Conservation (phyloP, 345 rosid genomes). For the Erucastrum elatum region DNA sequence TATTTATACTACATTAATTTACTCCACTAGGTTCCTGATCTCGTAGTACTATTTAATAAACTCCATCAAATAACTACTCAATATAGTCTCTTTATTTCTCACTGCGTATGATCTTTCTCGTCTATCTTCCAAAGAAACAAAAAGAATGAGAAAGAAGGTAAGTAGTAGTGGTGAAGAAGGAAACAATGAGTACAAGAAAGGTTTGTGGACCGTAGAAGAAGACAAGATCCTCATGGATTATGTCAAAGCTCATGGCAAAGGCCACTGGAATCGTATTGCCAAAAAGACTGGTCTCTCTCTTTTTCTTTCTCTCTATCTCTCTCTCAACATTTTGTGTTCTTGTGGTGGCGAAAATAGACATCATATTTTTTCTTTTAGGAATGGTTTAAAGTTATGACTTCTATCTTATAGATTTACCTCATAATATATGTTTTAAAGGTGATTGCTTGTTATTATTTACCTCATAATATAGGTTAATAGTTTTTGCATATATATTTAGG, state of each 20-base stretch:
- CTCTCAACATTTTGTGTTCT: neutral
- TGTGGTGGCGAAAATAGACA: neutral
- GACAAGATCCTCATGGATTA: conserved; percentile 54
- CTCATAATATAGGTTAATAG: neutral
- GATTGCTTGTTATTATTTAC: too few species aligned
- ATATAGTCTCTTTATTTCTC: conserved; percentile 10
- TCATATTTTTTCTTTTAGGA: neutral
- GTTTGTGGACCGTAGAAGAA: conserved; percentile 53
- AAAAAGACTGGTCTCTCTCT: conserved; percentile 47
- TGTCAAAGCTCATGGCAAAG: conserved; percentile 57
- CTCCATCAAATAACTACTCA: conserved; percentile 26
- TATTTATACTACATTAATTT: conserved; percentile 7
- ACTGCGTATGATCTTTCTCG: conserved; percentile 16
- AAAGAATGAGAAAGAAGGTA: conserved; percentile 35
- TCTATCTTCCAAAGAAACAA: conserved; percentile 6
- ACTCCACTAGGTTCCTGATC: conserved; percentile 31
- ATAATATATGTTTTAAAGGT: too few species aligned
- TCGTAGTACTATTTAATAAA: conserved; percentile 26
- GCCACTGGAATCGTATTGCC: conserved; percentile 64
- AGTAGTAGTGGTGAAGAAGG: conserved; percentile 33
- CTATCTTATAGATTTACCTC: neutral
- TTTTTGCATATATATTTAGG: neutral
- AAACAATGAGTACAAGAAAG: conserved; percentile 46
- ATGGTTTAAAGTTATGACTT: neutral
- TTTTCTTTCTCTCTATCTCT: neutral